Base-by-base conservation (phyloP, 768 basidiomycete genomes). In the Leccinum variicolor region DNA sequence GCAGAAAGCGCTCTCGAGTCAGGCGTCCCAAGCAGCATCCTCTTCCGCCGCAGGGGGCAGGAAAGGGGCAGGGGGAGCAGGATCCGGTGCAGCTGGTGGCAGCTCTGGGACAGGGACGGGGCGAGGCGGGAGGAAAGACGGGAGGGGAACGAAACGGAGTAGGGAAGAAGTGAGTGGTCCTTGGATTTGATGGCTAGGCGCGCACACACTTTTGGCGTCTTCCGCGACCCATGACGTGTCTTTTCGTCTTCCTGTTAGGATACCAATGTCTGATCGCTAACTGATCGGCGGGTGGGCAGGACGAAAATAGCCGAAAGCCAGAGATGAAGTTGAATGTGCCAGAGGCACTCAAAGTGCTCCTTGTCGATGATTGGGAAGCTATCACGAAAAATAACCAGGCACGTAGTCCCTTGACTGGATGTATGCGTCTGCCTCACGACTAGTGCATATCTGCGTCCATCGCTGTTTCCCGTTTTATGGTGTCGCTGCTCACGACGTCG, bases 351-450 rank as follows among this genome's bases (percentile, higher is more conserved):
- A 98, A 97, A 71, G 81, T 86, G 29, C 80, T 89, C 49, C 79
- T 99, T 36, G 94, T 98, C 2, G 94, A 98, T 67, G 97, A 98
- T 64, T 99, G 97, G 97, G 96, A 98, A 73, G 84, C 87, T 5
- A 86, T 98, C 39, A 98, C 97, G 53, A 98, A 97, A 77, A 91
- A 94, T 69, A 85, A 86, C 64, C 90, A 94, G 83, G 96, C 89
- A 57, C 26, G 74, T 60, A 25, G 23, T 17, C 17, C 21, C 46
- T 41, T 45, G 15, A 39, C 51, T 41, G 19, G 21, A 50, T 49
- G 4, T 50, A 33, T n/a, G 21, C 31, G 1, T 28, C 50, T 50
- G 23, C 19, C 50, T 63, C 33, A 62, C 6, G 8, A 53, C 41
- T 36, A 3, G 11, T 17, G 2, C 8, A 13, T 46, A 31, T 52